Base-by-base conservation (phyloP, 495 filamentous ascomycete genomes). In the Tirmania nivea region DNA sequence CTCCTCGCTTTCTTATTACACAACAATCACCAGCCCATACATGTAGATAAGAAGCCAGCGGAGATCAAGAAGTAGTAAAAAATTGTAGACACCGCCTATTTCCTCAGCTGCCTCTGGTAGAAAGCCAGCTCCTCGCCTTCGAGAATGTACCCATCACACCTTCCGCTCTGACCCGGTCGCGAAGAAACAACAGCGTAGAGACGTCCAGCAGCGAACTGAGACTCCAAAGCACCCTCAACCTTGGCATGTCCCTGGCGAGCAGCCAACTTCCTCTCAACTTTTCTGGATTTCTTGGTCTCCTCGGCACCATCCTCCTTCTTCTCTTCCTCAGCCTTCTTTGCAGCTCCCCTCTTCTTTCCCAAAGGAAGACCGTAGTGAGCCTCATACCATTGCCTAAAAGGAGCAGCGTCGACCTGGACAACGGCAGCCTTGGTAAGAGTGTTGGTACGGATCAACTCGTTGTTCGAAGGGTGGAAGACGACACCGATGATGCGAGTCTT, bases 351-450 rank as follows among this genome's bases (percentile, higher is more conserved):
- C 69, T 84, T 78, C 63, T 90, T 81, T 64, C 90, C 90, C 55
- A 97, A 70, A 60, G 73, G 60, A 70, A 83, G 76, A 66, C 90
- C 90, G 75, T 97, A 97, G 81, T 97, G 92, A 56, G 90, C 85
- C 79, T 97, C 90, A 70, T 93, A 97, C 90, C 90, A 97, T 76
- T 96, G 92, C 68, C 90, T 76, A 84, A 97, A 97, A 59, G 90
- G 90, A 51, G 88, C 85, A 59, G 92, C 92, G 71, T 97, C 90
- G 73, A 97, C 75, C 76, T 96, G 92, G 69, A 97, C 86, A 63
- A 97, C 84, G 73, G 90, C 88, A 62, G 87, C 84, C 75, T 86
- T 92, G 76, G 90, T 97, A 69, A 99, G 77, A 75, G 90, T 95
- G 79, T 99, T 99, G 70, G 90, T 99, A 67, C 90, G 92, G 75